A percentile compares a stretch with the other conserved stretches of the same genome.
phyloP scores from a whole-genome alignment of 139 green algal species.

The Coccomyxa sp. region DNA sequence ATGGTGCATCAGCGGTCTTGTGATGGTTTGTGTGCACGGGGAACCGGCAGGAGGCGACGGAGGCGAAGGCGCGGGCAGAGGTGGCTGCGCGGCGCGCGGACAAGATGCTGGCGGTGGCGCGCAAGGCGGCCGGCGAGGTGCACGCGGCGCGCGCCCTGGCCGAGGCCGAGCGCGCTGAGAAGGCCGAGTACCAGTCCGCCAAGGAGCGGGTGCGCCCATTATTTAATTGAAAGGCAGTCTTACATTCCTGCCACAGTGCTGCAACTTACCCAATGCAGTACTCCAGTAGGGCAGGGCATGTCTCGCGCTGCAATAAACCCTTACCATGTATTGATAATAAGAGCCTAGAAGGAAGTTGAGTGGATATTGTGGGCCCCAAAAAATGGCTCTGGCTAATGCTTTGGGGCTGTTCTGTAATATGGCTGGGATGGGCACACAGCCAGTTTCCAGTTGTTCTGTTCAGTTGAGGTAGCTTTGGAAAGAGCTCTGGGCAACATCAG shows the following conservation, averaged over 20 bases:
- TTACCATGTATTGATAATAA: neutral
- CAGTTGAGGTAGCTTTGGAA: too few species aligned
- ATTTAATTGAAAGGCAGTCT: neutral
- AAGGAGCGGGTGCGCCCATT: neutral
- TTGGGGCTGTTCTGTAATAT: too few species aligned
- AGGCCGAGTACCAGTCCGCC: conserved; percentile 1
- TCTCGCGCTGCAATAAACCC: neutral
- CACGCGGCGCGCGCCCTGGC: neutral
- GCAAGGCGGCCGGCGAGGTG: conserved; percentile 1
- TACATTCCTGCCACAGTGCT: neutral
- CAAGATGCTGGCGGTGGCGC: neutral
- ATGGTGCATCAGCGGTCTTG: too few species aligned
- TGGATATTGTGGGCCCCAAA: too few species aligned
- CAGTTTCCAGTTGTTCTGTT: too few species aligned
- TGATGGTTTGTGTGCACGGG: neutral
- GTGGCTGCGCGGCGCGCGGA: neutral
- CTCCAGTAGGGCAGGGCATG: neutral
- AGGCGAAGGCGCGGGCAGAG: neutral
- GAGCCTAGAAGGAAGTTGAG: too few species aligned
- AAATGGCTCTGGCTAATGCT: too few species aligned
- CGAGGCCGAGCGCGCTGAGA: neutral
- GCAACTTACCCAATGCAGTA: neutral
- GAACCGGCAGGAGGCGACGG: neutral
- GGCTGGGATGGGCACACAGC: too few species aligned
- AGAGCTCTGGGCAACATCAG: too few species aligned